These are phyloP conservation scores for Ophiorrhiza pumila DNA, from an alignment of 257 asterid species.

Conservation along the genomic window DNA sequence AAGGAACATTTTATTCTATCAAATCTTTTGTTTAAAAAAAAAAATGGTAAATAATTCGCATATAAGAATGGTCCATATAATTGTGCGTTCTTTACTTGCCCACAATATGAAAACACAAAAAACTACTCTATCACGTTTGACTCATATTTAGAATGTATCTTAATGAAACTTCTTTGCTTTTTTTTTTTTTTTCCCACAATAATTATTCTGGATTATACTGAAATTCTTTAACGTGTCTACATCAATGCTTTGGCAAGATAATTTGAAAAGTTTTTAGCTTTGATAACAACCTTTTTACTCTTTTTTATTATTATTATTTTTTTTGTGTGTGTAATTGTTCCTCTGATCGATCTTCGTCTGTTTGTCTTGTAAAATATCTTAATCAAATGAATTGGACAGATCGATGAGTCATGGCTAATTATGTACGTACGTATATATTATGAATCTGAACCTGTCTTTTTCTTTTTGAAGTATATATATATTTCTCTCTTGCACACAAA, in stretches of 20 bases:
- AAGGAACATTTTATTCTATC: no score
- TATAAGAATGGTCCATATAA: no score
- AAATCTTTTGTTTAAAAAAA: no score
- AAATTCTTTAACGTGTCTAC: not conserved
- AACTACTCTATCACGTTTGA: no score
- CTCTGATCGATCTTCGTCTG: not conserved
- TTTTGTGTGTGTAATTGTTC: not conserved
- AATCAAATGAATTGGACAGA: not conserved
- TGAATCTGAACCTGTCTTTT: not conserved
- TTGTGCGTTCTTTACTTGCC: not conserved
- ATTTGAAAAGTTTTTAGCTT: not conserved
- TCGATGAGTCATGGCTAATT: not conserved
- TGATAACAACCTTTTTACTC: not conserved
- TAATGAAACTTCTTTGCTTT: not conserved
- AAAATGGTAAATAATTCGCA: no score
- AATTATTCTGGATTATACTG: not conserved
- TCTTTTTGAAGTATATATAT: not conserved
- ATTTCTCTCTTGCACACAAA: no score
- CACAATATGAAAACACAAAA: no score
- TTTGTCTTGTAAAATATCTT: not conserved
- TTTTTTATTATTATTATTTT: not conserved
- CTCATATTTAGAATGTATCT: not conserved
- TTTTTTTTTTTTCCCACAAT: no score
- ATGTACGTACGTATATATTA: no score
- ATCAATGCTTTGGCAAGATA: not conserved